Conservation (phyloP, 805 yeast genomes). For the Candida awuae region DNA sequence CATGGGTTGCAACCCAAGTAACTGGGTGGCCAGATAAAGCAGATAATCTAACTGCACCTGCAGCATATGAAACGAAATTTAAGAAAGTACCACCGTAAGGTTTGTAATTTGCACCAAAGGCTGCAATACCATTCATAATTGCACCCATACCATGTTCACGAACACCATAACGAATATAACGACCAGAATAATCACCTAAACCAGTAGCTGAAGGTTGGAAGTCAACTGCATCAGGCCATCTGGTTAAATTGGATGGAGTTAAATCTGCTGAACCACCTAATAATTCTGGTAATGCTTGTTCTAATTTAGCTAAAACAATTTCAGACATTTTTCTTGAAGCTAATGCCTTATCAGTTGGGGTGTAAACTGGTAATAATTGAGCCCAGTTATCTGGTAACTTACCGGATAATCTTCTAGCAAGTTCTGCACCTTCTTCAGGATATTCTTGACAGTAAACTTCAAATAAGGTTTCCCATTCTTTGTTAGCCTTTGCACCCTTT, state of each 20-base stretch:
- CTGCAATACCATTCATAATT: slow-evolving; percentile 93
- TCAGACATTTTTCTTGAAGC: slow-evolving; percentile 96
- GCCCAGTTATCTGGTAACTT: slow-evolving; percentile 83
- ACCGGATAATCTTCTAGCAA: slow-evolving; percentile 67
- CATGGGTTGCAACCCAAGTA: slow-evolving; percentile 85
- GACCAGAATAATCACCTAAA: slow-evolving; percentile 82
- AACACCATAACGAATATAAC: slow-evolving; percentile 96
- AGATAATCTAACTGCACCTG: slow-evolving; percentile 81
- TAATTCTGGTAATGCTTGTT: slow-evolving; percentile 70
- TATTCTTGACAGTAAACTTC: slow-evolving; percentile 55
- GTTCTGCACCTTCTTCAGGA: slow-evolving; percentile 74
- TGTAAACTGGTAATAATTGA: slow-evolving; percentile 67
- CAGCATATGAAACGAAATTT: slow-evolving; percentile 79
- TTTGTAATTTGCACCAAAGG: slow-evolving; percentile 78
- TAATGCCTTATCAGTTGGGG: slow-evolving; percentile 67
- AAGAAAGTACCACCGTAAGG: slow-evolving; percentile 97
- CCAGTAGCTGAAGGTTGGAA: slow-evolving; percentile 83
- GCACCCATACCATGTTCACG: slow-evolving; percentile 99
- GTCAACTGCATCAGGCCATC: slow-evolving; percentile 75
- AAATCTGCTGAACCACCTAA: slow-evolving; percentile 98
- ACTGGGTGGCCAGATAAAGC: slow-evolving; percentile 80
- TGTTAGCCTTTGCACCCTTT: slow-evolving; percentile 60
- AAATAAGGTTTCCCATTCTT: slow-evolving; percentile 65
- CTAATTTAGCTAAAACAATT: slow-evolving; percentile 56
- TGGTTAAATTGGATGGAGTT: slow-evolving; percentile 93